Conservation (phyloP, 2,329 filamentous ascomycete genomes). For the Cladosporium sp. region DNA sequence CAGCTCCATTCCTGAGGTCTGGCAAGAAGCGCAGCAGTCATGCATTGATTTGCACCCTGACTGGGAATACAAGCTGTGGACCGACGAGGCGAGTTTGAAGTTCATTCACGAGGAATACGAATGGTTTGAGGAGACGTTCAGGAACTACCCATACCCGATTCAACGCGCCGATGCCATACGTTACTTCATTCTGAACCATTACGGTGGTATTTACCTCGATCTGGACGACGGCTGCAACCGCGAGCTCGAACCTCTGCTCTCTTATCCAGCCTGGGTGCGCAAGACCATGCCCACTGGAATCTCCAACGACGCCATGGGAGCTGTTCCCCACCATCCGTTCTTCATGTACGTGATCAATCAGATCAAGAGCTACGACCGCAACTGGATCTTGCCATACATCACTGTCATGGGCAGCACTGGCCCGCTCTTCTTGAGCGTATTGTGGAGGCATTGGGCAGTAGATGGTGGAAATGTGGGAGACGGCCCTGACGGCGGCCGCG, state of each 20-base stretch:
- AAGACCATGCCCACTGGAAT: slow-evolving; percentile 72
- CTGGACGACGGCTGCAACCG: slow-evolving; percentile 68
- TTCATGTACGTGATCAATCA: slow-evolving; percentile 66
- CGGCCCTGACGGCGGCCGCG: slow-evolving; percentile 43
- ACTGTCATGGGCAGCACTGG: slow-evolving; percentile 78
- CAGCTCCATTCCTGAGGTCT: slow-evolving; percentile 62
- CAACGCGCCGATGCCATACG: slow-evolving; percentile 72
- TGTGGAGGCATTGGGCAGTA: slow-evolving; percentile 70
- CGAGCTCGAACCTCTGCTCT: slow-evolving; percentile 60
- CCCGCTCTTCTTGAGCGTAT: slow-evolving; percentile 69
- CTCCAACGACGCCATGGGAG: slow-evolving; percentile 75
- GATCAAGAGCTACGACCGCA: slow-evolving; percentile 63
- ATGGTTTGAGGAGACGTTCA: slow-evolving; percentile 66
- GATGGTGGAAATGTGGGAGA: slow-evolving; percentile 42
- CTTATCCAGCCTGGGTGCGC: slow-evolving; percentile 66
- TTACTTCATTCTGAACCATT: slow-evolving; percentile 74
- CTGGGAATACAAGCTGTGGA: slow-evolving; percentile 81
- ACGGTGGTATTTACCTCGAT: slow-evolving; percentile 77
- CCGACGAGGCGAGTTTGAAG: slow-evolving; percentile 62
- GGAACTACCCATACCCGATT: slow-evolving; percentile 69
- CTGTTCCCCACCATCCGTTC: slow-evolving; percentile 68
- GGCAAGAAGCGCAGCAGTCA: slow-evolving; percentile 61
- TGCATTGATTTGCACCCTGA: slow-evolving; percentile 61
- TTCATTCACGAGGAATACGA: slow-evolving; percentile 72
- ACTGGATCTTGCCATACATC: slow-evolving; percentile 68